A percentile compares a stretch with the other conserved stretches of the same genome.
These are phyloP conservation scores for Tricholomella constricta DNA, from an alignment of 768 basidiomycete species.

Conservation along the genomic window DNA sequence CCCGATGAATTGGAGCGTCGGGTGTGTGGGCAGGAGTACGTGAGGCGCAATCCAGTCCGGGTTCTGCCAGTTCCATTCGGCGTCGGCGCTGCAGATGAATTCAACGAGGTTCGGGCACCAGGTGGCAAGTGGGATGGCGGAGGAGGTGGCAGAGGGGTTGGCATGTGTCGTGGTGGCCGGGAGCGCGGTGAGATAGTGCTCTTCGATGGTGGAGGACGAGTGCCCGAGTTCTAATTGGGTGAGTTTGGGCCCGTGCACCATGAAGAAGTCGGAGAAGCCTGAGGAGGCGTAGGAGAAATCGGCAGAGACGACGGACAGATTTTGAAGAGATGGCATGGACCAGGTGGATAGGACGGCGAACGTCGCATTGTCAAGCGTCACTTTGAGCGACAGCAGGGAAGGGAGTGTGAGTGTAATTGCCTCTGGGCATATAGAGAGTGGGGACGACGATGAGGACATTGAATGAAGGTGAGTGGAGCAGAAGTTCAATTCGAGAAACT, in stretches of 20 bases:
- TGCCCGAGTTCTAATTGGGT: conserved; percentile 73
- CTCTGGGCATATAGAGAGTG: conserved; percentile 16
- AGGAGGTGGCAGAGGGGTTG: conserved; percentile 13
- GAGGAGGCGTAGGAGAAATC: conserved; percentile 70
- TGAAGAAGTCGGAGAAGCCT: conserved; percentile 68
- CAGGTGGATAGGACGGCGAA: conserved; percentile 67
- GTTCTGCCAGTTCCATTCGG: conserved; percentile 79
- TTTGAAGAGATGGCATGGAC: conserved; percentile 62
- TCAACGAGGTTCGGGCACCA: conserved; percentile 72
- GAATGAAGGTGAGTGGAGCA: conserved; percentile 48
- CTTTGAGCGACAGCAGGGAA: conserved; percentile 65
- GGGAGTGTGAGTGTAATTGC: conserved; percentile 52
- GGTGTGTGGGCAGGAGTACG: conserved; percentile 65
- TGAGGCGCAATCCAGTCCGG: conserved; percentile 85
- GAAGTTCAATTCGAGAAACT: conserved; percentile 70
- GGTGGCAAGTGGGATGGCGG: conserved; percentile 51
- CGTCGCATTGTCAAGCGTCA: conserved; percentile 70
- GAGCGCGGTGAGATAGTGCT: conserved; percentile 61
- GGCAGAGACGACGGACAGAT: conserved; percentile 67
- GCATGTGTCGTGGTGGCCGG: conserved; percentile 37
- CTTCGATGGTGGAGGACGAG: conserved; percentile 64
- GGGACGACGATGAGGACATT: conserved; percentile 18
- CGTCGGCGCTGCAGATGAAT: conserved; percentile 76
- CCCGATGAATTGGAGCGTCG: conserved; percentile 63
- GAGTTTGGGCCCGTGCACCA: conserved; percentile 62